Base-by-base conservation (phyloP, 192 early-diverging fungal species). In the Dissophora ornata region DNA sequence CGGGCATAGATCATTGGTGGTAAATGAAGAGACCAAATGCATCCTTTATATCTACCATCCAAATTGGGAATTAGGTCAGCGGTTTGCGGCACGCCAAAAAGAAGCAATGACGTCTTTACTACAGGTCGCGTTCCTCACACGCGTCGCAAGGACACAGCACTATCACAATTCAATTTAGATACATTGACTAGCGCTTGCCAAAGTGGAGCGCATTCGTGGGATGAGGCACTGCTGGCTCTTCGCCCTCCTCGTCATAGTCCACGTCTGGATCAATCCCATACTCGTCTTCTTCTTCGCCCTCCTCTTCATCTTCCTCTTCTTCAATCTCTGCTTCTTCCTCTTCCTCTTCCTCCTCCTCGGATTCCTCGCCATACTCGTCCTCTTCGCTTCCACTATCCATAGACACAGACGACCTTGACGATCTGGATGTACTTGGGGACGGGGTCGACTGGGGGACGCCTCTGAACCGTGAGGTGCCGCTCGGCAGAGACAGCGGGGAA, bases 171-270 rank as follows among this genome's bases (percentile, higher is more conserved):
- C n/a, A n/a, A n/a, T n/a, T n/a, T n/a, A n/a, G n/a, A n/a, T n/a
- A n/a, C n/a, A n/a, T n/a, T n/a, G n/a, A n/a, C n/a, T n/a, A n/a
- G n/a, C n/a, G n/a, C n/a, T 49, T 19, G n/a, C 19, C 13, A 52
- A 54, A 71, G 24, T 12, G 21, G 22, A 71, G 54, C 0, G 69
- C 19, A 22, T 71, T 71, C 21, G 61, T 63, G 25, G 69, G 69
- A 15, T 71, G 69, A 18, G 69, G 61, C 6, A 47, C 51, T 3
- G 36, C 24, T 2, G 62, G 63, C 28, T 47, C 48, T 26, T 74
- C 70, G 10, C 61, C 55, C 5, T 74, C 56, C 30, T 74, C 62
- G 29, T 65, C 62, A 21, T 51, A 44, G 8, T 74, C 60, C 0
- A 62, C 61, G 12, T 73, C 69, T 5, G 47, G 28, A 32, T 62